Percentiles rank a stretch among this genome's conserved stretches.
Evolutionary conservation across 129 eudicot species (phyloP).

Genomic region (Silybum marianum): DNA sequence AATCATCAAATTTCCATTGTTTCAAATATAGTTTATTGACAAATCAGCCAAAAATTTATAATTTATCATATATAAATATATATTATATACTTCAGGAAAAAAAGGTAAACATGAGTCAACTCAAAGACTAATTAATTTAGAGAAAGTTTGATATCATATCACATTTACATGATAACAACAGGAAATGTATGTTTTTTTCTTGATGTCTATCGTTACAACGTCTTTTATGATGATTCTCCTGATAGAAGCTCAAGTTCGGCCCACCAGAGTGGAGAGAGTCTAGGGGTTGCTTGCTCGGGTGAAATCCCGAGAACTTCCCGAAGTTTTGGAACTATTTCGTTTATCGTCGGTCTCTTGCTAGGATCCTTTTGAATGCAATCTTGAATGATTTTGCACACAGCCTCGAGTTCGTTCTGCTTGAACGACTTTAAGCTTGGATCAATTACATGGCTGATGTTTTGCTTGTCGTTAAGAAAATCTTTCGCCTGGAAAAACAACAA

Average conservation of each 20-base stretch:
- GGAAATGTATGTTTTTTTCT: background rate
- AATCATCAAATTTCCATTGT: too few relatives aligned
- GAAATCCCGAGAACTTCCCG: conserved; percentile 54
- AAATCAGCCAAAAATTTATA: background rate
- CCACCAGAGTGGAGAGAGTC: conserved; percentile 92
- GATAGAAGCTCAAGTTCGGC: conserved; percentile 92
- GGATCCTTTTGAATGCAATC: conserved; percentile 58
- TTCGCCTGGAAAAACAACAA: conserved; percentile 41
- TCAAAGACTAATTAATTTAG: background rate
- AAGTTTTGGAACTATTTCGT: conserved; percentile 46
- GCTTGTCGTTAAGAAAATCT: conserved; percentile 47
- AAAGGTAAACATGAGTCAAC: background rate
- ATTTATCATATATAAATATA: too few relatives aligned
- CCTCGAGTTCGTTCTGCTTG: conserved; percentile 56
- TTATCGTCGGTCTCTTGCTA: conserved; percentile 61
- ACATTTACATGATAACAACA: background rate
- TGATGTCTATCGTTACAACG: background rate
- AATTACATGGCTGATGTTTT: conserved; percentile 39
- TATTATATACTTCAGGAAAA: too few relatives aligned
- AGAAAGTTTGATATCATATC: background rate
- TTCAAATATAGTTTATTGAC: background rate
- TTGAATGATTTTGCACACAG: conserved; percentile 60
- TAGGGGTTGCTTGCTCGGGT: conserved; percentile 76
- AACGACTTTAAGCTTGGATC: conserved; percentile 67
- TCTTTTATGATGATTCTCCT: conserved; percentile 54